A percentile compares a stretch with the other conserved stretches of the same genome.
These are phyloP conservation scores for Leucocoprinus birnbaumii DNA, from an alignment of 768 basidiomycete species.

Conservation along the genomic window DNA sequence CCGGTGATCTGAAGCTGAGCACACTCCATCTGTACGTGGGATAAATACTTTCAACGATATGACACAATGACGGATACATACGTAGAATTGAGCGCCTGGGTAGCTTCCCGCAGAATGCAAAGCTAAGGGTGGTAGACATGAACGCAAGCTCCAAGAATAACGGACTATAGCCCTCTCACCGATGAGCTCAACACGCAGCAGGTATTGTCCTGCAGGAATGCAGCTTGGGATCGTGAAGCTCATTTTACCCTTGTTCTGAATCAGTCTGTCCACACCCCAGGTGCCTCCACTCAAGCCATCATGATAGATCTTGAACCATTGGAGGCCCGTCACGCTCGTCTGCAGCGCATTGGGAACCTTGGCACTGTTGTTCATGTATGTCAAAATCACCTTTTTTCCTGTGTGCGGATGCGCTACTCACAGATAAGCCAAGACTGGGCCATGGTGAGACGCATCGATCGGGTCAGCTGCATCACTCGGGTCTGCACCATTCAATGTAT, in stretches of 20 bases:
- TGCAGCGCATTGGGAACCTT: slow-evolving; percentile 43
- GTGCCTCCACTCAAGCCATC: slow-evolving; percentile 35
- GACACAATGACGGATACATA: slow-evolving; percentile 17
- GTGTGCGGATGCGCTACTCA: slow-evolving; percentile 20
- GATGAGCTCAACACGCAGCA: slow-evolving; percentile 51
- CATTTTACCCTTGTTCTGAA: slow-evolving; percentile 47
- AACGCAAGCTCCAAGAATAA: neutral
- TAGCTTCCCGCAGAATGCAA: slow-evolving; percentile 36
- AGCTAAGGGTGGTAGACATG: slow-evolving; percentile 5
- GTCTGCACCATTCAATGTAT: slow-evolving; percentile 41
- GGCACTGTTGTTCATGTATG: slow-evolving; percentile 31
- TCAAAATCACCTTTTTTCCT: slow-evolving; percentile 31
- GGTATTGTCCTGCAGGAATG: slow-evolving; percentile 44
- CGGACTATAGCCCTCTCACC: too few species aligned
- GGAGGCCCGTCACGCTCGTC: slow-evolving; percentile 41
- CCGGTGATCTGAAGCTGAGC: slow-evolving; percentile 45
- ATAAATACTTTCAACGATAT: slow-evolving; percentile 9
- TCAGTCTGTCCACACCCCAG: slow-evolving; percentile 47
- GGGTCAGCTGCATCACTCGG: slow-evolving; percentile 40
- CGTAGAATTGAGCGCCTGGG: slow-evolving; percentile 57
- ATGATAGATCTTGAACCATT: slow-evolving; percentile 57
- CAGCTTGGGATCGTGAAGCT: slow-evolving; percentile 45
- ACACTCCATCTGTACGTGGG: slow-evolving; percentile 38
- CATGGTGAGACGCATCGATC: slow-evolving; percentile 49
- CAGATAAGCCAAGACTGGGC: slow-evolving; percentile 49